Percentiles rank a stretch among this genome's conserved stretches.
phyloP scores from a whole-genome alignment of 2,329 filamentous ascomycete genomes.

The Decorospora gaudefroyi region DNA sequence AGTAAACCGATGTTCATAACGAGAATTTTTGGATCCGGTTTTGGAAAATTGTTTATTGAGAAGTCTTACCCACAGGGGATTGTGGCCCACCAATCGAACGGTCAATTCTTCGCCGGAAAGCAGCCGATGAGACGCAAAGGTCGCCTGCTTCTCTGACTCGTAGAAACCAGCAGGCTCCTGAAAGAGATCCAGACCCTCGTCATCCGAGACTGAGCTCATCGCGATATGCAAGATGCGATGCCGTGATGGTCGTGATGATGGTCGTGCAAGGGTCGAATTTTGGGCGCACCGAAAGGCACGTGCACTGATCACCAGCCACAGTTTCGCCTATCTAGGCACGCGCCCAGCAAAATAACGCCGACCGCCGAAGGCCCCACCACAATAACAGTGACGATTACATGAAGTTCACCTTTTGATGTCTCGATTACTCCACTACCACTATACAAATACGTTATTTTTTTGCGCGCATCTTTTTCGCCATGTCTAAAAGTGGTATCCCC shows the following conservation, averaged over 20 bases:
- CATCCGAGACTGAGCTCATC: conserved; percentile 42
- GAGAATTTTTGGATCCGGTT: conserved; percentile 4
- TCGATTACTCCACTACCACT: no score
- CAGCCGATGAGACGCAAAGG: conserved; percentile 71
- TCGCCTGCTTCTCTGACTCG: conserved; percentile 74
- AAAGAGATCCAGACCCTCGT: conserved; percentile 64
- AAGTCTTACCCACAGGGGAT: conserved; percentile 74
- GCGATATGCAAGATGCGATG: conserved; percentile 18
- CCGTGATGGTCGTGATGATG: conserved; percentile 19
- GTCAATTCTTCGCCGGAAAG: conserved; percentile 66
- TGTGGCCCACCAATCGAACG: conserved; percentile 81
- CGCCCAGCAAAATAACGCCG: conserved; percentile 14
- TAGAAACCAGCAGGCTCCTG: conserved; percentile 81
- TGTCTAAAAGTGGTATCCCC: no score
- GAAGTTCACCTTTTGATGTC: no score
- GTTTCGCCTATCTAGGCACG: conserved; percentile 18
- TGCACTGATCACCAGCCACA: conserved; percentile 13
- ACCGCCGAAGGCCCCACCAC: no score
- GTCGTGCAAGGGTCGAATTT: conserved; percentile 26
- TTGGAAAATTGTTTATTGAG: conserved; percentile 3
- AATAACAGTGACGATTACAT: no score
- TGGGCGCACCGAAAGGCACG: conserved; percentile 17
- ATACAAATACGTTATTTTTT: no score
- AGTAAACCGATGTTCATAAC: neutral
- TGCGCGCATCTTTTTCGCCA: no score